These are phyloP conservation scores for Nakaseomyces kungkrabaensis DNA, from an alignment of 1,139 yeast species.

Conservation along the genomic window DNA sequence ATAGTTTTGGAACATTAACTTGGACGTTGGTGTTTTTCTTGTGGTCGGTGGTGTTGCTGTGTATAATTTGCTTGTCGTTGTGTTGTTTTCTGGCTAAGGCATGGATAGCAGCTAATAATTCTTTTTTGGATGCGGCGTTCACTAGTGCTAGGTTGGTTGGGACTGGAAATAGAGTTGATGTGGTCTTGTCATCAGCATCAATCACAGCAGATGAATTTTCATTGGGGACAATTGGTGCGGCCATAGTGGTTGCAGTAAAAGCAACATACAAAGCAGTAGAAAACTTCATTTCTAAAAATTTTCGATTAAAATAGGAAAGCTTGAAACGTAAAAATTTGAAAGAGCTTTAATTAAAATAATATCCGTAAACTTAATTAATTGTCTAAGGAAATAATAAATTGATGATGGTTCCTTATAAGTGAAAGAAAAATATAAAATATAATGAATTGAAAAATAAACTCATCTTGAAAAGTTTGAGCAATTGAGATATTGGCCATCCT, in stretches of 20 bases:
- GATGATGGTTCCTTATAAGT: neutral
- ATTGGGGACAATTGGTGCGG: slow-evolving; percentile 29
- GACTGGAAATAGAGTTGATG: slow-evolving; percentile 3
- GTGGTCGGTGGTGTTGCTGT: neutral
- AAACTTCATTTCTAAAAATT: neutral
- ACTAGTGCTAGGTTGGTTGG: slow-evolving; percentile 5
- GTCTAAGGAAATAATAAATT: neutral
- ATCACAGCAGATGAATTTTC: slow-evolving; percentile 13
- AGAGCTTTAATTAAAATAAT: neutral
- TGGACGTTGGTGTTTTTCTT: neutral
- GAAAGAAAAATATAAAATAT: neutral
- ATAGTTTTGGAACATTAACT: neutral
- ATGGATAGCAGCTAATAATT: neutral
- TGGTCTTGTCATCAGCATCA: slow-evolving; percentile 22
- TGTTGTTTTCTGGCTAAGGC: neutral
- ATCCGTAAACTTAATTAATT: neutral
- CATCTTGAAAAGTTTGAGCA: neutral
- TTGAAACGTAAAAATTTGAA: neutral
- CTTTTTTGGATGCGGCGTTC: neutral
- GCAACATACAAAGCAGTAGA: slow-evolving; percentile 14
- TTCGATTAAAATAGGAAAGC: neutral
- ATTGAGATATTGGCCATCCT: neutral
- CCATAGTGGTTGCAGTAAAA: slow-evolving; percentile 27
- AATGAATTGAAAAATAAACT: neutral
- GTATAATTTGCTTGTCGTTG: neutral